phyloP scores from a whole-genome alignment of 352 stramenopile genomes.

The Hyaloperonospora arabidopsidis region DNA sequence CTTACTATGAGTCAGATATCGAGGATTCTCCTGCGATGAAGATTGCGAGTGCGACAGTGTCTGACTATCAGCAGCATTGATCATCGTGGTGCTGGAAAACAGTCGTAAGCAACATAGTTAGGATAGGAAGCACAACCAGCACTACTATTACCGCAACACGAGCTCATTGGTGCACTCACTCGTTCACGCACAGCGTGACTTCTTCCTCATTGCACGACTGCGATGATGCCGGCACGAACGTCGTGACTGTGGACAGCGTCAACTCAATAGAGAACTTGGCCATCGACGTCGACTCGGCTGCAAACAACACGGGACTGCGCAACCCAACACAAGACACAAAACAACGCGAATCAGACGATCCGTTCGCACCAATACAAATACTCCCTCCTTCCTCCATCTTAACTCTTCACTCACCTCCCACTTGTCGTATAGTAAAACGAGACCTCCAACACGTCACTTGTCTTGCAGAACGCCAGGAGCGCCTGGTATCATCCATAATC shows the following conservation, averaged over 20 bases:
- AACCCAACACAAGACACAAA: constrained; percentile 2
- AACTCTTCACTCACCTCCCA: constrained; percentile 36
- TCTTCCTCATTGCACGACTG: constrained; percentile 45
- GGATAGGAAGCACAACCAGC: neutral
- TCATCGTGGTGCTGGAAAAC: constrained; percentile 7
- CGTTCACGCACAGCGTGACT: constrained; percentile 19
- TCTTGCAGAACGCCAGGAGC: constrained; percentile 70
- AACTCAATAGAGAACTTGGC: constrained; percentile 70
- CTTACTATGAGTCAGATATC: constrained; percentile 61
- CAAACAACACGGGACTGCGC: constrained; percentile 59
- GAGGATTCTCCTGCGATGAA: constrained; percentile 43
- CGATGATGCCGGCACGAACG: constrained; percentile 58
- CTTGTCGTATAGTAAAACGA: constrained; percentile 61
- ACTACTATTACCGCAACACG: too few relatives aligned
- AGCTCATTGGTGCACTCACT: constrained; percentile 4
- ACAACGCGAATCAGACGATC: neutral
- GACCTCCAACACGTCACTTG: constrained; percentile 65
- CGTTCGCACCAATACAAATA: too few relatives aligned
- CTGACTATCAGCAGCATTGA: constrained; percentile 10
- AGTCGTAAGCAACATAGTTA: constrained; percentile 2
- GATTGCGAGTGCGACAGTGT: constrained; percentile 30
- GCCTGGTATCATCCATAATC: constrained; percentile 13
- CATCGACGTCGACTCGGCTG: constrained; percentile 58
- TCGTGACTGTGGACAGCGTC: constrained; percentile 78
- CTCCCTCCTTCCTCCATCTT: too few relatives aligned